Conservation (phyloP, 352 stramenopile genomes). For the Pythium periplocum region DNA sequence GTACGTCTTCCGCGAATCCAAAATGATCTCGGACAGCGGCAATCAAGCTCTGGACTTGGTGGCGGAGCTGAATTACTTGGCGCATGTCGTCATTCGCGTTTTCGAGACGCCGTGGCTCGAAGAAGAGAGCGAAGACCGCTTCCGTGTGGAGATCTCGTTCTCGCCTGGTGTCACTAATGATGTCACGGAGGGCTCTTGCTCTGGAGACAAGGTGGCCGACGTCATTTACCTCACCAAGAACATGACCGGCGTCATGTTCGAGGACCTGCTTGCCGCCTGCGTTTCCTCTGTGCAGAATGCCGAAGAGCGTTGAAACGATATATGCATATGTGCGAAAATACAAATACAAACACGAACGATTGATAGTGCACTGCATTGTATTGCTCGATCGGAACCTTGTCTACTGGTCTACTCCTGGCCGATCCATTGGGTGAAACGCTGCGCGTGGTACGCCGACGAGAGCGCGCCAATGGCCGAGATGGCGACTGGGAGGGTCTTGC, state of each 20-base stretch:
- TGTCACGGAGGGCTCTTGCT: slow-evolving; percentile 13
- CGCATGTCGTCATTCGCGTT: slow-evolving; percentile 97
- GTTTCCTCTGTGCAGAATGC: slow-evolving; percentile 66
- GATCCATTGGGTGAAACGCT: slow-evolving; percentile 80
- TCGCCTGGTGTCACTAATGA: slow-evolving; percentile 63
- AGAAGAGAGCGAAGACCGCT: slow-evolving; percentile 79
- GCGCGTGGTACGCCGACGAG: slow-evolving; percentile 77
- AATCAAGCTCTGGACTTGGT: slow-evolving; percentile 78
- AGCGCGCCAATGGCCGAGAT: slow-evolving; percentile 71
- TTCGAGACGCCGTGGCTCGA: slow-evolving; percentile 93
- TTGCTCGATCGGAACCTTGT: neutral
- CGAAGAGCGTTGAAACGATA: too few species aligned
- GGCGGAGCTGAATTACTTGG: slow-evolving; percentile 97
- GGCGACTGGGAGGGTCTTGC: slow-evolving; percentile 67
- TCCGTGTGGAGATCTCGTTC: slow-evolving; percentile 84
- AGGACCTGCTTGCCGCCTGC: slow-evolving; percentile 84
- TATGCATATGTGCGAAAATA: too few species aligned
- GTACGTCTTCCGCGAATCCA: slow-evolving; percentile 78
- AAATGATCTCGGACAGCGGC: slow-evolving; percentile 73
- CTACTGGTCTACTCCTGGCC: slow-evolving; percentile 54
- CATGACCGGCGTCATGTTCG: slow-evolving; percentile 86
- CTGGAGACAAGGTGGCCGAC: slow-evolving; percentile 38
- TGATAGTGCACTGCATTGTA: too few species aligned
- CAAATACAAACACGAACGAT: too few species aligned
- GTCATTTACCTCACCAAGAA: slow-evolving; percentile 81